Percentiles rank a stretch among this genome's conserved stretches.
These are phyloP conservation scores for Vicia villosa DNA, from an alignment of 306 rosid species.

Conservation along the genomic window DNA sequence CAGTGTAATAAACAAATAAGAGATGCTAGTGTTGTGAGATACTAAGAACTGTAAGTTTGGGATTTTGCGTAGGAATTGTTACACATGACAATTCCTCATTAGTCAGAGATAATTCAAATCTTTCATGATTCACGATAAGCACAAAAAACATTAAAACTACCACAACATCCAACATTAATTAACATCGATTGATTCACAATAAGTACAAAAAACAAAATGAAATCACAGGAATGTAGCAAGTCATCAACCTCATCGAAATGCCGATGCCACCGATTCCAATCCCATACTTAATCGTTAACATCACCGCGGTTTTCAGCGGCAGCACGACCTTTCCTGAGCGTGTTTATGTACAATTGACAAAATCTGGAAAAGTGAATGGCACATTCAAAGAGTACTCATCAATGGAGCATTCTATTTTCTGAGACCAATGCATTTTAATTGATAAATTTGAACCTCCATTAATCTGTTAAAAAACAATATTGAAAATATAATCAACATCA, in stretches of 20 bases:
- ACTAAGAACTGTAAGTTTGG: too few relatives aligned
- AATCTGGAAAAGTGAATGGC: conserved; percentile 80
- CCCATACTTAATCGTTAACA: conserved; percentile 53
- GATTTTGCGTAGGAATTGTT: neutral
- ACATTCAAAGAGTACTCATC: conserved; percentile 61
- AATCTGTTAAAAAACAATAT: conserved; percentile 51
- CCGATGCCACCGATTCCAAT: conserved; percentile 92
- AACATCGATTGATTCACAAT: conserved; percentile 7
- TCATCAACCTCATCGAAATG: conserved; percentile 80
- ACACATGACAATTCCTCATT: neutral
- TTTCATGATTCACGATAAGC: neutral
- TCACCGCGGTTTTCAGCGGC: conserved; percentile 13
- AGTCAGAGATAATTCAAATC: neutral
- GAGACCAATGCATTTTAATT: conserved; percentile 80
- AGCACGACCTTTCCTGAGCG: conserved; percentile 9
- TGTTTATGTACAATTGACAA: conserved; percentile 55
- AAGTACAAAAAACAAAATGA: conserved; percentile 2
- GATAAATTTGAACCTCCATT: conserved; percentile 83
- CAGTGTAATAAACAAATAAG: too few relatives aligned
- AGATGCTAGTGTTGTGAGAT: too few relatives aligned
- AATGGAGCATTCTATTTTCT: conserved; percentile 52
- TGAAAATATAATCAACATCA: conserved; percentile 14
- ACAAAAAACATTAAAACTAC: neutral
- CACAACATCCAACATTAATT: neutral
- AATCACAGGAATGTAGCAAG: conserved; percentile 23